A percentile compares a stretch with the other conserved stretches of the same genome.
Conservation (phyloP, 306 rosid genomes). For the Castanospermum australe region DNA sequence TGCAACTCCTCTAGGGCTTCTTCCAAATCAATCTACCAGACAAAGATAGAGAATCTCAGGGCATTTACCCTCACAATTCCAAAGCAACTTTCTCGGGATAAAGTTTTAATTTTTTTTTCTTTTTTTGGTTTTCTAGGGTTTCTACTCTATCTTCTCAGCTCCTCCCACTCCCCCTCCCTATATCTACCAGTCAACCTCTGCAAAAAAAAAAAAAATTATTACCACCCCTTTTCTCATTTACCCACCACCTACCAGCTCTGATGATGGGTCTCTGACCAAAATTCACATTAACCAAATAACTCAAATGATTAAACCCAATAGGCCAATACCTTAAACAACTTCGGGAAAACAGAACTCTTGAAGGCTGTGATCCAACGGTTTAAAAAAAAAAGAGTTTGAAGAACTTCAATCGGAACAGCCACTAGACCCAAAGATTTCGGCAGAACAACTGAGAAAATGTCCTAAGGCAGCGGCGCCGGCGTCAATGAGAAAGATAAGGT, state of each 20-base stretch:
- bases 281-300: conserved; percentile 54
- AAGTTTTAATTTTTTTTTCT: conserved; percentile 19
- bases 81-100: conserved; percentile 33
- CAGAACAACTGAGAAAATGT: not conserved
- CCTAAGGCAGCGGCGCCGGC: conserved; percentile 3
- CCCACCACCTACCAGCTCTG: conserved; percentile 70
- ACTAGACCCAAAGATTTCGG: not conserved
- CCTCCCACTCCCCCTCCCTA: conserved; percentile 20
- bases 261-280: conserved; percentile 57
- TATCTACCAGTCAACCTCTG: conserved; percentile 66
- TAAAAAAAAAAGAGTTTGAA: not conserved
- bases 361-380: conserved; percentile 32
- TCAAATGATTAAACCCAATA: conserved; percentile 61
- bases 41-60: conserved; percentile 28
- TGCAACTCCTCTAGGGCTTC: not conserved
- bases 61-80: conserved; percentile 38
- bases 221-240: conserved; percentile 12
- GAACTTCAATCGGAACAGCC: not conserved
- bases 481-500: not conserved
- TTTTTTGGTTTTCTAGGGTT: conserved; percentile 38
- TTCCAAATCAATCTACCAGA: conserved; percentile 17
- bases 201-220: too few species aligned
- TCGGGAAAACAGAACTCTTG: not conserved
- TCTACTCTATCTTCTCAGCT: not conserved
- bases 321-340: conserved; percentile 23